A percentile compares a stretch with the other conserved stretches of the same genome.
Evolutionary conservation across 2,329 filamentous ascomycete genomes (phyloP).

Genomic region (Monilinia laxa): DNA sequence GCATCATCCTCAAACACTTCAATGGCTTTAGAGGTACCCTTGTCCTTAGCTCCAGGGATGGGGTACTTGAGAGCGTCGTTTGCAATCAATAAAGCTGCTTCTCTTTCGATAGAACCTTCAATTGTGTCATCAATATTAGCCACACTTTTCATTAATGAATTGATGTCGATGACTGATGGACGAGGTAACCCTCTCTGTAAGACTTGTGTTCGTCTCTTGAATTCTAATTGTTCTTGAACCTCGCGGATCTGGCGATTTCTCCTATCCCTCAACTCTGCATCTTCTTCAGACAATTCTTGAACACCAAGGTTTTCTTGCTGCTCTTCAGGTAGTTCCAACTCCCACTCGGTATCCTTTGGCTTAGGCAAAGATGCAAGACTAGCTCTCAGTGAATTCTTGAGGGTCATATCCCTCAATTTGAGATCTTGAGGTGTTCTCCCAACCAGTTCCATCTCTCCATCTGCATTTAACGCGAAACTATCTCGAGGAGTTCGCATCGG

Average conservation of each 20-base stretch:
- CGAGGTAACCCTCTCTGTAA: conserved; percentile 81
- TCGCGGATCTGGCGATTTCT: conserved; percentile 72
- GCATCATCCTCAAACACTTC: conserved; percentile 67
- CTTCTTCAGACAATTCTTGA: conserved; percentile 56
- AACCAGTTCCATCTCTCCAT: conserved; percentile 63
- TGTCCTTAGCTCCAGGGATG: conserved; percentile 64
- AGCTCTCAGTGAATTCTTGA: conserved; percentile 66
- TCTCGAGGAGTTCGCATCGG: conserved; percentile 88
- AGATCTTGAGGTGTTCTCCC: conserved; percentile 76
- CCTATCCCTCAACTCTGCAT: conserved; percentile 72
- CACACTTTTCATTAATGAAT: conserved; percentile 64
- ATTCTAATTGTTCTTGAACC: conserved; percentile 68
- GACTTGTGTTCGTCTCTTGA: conserved; percentile 84
- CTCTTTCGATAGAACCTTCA: conserved; percentile 69
- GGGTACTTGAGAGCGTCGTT: conserved; percentile 77
- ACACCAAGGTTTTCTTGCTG: conserved; percentile 56
- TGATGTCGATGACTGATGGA: conserved; percentile 69
- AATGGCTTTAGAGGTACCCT: conserved; percentile 59
- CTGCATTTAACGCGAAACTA: conserved; percentile 77
- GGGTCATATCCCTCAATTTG: conserved; percentile 65
- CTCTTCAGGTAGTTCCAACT: conserved; percentile 87
- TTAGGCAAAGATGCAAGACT: conserved; percentile 83
- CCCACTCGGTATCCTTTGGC: conserved; percentile 92
- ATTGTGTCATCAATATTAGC: conserved; percentile 60
- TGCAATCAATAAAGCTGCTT: conserved; percentile 77